Evolutionary conservation across 768 basidiomycete species (phyloP), one percentile per base, ranked within the genome.

Genomic region (Pholiota microspora): DNA sequence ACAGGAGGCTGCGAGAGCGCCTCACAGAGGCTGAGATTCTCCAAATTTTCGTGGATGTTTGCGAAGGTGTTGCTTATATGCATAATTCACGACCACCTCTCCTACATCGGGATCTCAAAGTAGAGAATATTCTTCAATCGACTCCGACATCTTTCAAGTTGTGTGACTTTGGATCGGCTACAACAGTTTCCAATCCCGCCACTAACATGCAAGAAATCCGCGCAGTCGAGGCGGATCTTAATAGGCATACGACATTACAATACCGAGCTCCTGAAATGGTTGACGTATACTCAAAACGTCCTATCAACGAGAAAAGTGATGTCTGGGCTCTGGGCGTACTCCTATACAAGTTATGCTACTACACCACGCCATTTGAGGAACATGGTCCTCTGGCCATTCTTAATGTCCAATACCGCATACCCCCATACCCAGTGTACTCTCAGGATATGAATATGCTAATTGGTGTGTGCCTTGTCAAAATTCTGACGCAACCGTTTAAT

Each of bases 181-280:
- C 89, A 0, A 80, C 84, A 2, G 86, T 94, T 18, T 73, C 85
- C 6, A 80, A 83, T 56, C 81, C 92, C 9, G 94, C 96, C 6
- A 75, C 85, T 7, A 88, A 80, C 15, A 86, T 83, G 29, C 84
- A 88, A 58, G 96, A 98, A 68, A 87, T 98, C 45, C 85, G 92
- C 42, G 82, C 82, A 13, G 77, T 97, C 16, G 96, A 98, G 63
- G 82, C 88, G 31, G 96, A 98, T 70, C 79, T 99, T 44, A 95
- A 96, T 69, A 82, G 88, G 62, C 90, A 97, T 64, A 99, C 97
- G 2, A 99, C 97, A 3, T 77, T 98, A 58, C 97, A 98, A 69
- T 99, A 99, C 67, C 80, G 97, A 40, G 93, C 96, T n/a, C 96
- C 97, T 2, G 97, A 99, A 72, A 97, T 99, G 93, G 89, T 98